phyloP scores from a whole-genome alignment of 2,329 filamentous ascomycete genomes.

The Teratosphaeria nubilosa region DNA sequence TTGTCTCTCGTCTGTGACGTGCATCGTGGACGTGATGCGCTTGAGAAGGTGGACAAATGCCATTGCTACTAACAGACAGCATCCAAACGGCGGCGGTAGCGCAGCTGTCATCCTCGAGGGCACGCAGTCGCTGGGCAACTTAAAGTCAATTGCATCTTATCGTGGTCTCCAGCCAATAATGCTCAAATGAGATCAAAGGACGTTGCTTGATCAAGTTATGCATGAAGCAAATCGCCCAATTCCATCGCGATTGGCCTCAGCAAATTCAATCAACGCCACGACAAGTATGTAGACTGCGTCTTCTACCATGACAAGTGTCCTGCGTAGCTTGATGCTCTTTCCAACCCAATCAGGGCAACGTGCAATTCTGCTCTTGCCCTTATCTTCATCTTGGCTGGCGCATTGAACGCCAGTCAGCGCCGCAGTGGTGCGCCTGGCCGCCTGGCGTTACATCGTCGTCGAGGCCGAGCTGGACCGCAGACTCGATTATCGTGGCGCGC shows the following conservation, averaged over 20 bases:
- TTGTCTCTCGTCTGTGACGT: neutral
- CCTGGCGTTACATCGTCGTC: neutral
- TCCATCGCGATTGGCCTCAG: neutral
- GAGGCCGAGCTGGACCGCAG: neutral
- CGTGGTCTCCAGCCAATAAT: neutral
- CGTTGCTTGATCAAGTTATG: neutral
- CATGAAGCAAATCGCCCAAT: neutral
- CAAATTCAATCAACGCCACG: neutral
- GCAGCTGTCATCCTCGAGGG: neutral
- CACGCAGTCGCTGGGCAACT: neutral
- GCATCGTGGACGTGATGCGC: neutral
- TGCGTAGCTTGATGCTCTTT: neutral
- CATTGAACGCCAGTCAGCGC: neutral
- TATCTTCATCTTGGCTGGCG: neutral
- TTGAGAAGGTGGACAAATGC: neutral
- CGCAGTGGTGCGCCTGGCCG: neutral
- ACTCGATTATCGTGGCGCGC: neutral
- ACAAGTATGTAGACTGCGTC: neutral
- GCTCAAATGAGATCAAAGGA: neutral
- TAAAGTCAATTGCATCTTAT: neutral
- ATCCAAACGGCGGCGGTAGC: neutral
- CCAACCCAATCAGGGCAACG: neutral
- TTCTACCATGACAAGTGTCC: neutral
- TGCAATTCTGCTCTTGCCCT: neutral
- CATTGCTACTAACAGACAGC: neutral